phyloP scores from a whole-genome alignment of 768 basidiomycete species.

The Auricularia sp. region DNA sequence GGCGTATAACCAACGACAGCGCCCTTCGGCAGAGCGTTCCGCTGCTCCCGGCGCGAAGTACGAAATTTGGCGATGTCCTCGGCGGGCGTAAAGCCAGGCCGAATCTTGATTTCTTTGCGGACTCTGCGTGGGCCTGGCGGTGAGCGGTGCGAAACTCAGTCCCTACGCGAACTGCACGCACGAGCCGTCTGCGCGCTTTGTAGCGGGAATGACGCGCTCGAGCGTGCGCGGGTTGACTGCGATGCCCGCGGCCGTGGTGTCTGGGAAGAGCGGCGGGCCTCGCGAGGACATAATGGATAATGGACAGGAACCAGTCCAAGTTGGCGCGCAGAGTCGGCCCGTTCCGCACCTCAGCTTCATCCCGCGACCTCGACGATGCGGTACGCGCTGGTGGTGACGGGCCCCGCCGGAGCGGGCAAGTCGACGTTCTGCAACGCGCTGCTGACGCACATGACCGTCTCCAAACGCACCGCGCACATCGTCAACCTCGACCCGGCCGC shows the following conservation, averaged over 20 bases:
- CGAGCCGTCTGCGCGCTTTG: slow-evolving; percentile 76
- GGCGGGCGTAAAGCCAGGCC: slow-evolving; percentile 90
- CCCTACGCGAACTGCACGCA: slow-evolving; percentile 29
- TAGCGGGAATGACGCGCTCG: slow-evolving; percentile 81
- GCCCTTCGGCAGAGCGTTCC: slow-evolving; percentile 56
- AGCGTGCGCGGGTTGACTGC: slow-evolving; percentile 76
- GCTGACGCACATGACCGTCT: slow-evolving; percentile 76
- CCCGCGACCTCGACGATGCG: slow-evolving; percentile 42
- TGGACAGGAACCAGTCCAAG: neutral
- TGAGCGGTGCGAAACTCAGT: neutral
- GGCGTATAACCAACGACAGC: slow-evolving; percentile 76
- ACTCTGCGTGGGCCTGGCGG: slow-evolving; percentile 34
- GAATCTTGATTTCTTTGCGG: slow-evolving; percentile 79
- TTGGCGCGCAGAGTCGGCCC: neutral
- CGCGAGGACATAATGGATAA: slow-evolving; percentile 43
- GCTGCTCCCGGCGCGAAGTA: slow-evolving; percentile 65
- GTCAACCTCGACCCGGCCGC: slow-evolving; percentile 98
- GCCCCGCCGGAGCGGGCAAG: slow-evolving; percentile 98
- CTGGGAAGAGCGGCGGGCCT: slow-evolving; percentile 58
- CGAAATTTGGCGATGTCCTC: slow-evolving; percentile 87
- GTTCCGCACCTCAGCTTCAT: neutral
- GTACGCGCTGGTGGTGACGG: slow-evolving; percentile 80
- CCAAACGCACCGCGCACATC: slow-evolving; percentile 78
- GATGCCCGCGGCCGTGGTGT: slow-evolving; percentile 67
- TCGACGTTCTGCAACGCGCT: slow-evolving; percentile 86